Evolutionary conservation across 2,329 filamentous ascomycete genomes (phyloP).

Genomic region (Grosmannia clavigera): DNA sequence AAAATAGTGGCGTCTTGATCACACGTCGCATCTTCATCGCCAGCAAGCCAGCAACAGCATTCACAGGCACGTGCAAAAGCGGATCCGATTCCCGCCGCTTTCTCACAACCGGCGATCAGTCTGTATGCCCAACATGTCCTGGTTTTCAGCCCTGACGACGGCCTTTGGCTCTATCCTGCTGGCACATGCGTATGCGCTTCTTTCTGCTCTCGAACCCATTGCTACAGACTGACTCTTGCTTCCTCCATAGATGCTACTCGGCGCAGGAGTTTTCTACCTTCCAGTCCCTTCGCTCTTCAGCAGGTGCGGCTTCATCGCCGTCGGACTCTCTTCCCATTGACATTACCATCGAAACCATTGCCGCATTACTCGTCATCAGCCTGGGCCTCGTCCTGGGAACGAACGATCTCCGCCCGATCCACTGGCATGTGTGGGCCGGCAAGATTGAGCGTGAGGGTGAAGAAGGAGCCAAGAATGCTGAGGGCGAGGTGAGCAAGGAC

Average conservation of each 20-base stretch:
- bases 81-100: neutral
- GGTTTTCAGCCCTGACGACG: slow-evolving; percentile 59
- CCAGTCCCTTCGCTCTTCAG: slow-evolving; percentile 33
- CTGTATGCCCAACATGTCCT: slow-evolving; percentile 36
- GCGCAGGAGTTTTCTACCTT: slow-evolving; percentile 82
- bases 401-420: slow-evolving; percentile 70
- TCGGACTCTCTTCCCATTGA: slow-evolving; percentile 58
- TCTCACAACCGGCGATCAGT: neutral
- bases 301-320: slow-evolving; percentile 27
- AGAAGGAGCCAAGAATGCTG: slow-evolving; percentile 40
- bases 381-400: slow-evolving; percentile 70
- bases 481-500: slow-evolving; percentile 54
- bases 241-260: slow-evolving; percentile 68
- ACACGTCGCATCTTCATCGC: neutral
- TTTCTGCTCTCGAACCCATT: neutral
- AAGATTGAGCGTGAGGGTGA: slow-evolving; percentile 69
- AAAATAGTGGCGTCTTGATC: neutral
- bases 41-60: neutral
- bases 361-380: slow-evolving; percentile 69
- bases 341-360: slow-evolving; percentile 74
- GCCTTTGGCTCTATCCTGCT: slow-evolving; percentile 66
- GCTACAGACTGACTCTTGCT: neutral
- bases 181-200: slow-evolving; percentile 61
- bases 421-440: slow-evolving; percentile 70
- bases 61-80: neutral